Conservation (phyloP, 495 filamentous ascomycete genomes). For the Aspergillus hancockii region DNA sequence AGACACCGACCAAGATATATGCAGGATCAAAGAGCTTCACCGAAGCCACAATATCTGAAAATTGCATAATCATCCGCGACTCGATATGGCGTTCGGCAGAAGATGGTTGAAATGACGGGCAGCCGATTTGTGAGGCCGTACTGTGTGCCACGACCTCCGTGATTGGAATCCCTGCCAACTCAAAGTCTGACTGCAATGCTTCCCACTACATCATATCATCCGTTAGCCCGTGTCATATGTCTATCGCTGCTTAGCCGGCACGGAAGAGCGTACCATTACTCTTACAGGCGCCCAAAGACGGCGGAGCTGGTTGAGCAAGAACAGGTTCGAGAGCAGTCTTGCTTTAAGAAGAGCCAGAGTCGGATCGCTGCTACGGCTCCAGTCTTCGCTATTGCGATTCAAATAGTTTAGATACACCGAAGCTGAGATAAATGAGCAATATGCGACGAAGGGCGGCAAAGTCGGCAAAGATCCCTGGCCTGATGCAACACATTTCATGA, state of each 20-base stretch:
- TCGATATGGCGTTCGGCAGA: not conserved
- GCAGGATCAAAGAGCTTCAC: not conserved
- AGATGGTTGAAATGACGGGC: not conserved
- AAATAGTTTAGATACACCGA: not conserved
- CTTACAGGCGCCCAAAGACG: conserved; percentile 3
- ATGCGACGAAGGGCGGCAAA: conserved; percentile 7
- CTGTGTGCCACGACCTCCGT: not conserved
- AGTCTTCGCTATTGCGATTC: not conserved
- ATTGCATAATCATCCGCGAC: not conserved
- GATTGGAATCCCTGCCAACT: not conserved
- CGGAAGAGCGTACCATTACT: not conserved
- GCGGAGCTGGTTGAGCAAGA: conserved; percentile 1
- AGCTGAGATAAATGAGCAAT: conserved; percentile 4
- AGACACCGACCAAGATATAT: not conserved
- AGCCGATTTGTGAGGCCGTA: not conserved
- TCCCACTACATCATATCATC: not conserved
- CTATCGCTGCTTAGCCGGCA: not conserved
- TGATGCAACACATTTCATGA: not conserved
- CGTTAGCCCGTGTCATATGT: not conserved
- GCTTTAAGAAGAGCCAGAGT: not conserved
- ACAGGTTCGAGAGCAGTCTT: not conserved
- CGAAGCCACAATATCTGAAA: not conserved
- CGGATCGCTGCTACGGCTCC: not conserved
- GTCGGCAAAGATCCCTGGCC: not conserved
- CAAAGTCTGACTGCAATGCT: not conserved